Conservation (phyloP, 73 alveolate species). For the Paramecium biaurelia region DNA sequence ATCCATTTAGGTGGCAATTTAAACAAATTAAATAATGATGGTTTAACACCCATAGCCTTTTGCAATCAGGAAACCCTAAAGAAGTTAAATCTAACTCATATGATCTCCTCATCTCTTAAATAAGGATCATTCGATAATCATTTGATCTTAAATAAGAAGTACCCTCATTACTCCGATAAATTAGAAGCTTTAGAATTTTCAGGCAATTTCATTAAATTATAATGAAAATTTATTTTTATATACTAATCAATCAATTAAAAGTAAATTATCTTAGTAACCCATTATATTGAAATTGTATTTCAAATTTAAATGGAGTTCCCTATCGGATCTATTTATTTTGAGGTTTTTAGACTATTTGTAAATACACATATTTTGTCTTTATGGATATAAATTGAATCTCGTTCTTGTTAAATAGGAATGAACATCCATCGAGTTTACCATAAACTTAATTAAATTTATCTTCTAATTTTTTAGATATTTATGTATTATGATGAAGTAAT, state of each 20-base stretch:
- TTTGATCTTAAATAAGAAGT: not conserved
- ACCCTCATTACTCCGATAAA: not conserved
- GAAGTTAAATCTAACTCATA: not conserved
- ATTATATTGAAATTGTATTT: no score
- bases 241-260: not conserved
- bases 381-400: not conserved
- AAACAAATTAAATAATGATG: not conserved
- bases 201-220: not conserved
- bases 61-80: not conserved
- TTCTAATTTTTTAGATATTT: no score
- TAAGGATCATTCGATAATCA: slow-evolving; percentile 30
- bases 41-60: slow-evolving; percentile 33
- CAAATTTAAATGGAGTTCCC: no score
- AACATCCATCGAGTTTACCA: no score
- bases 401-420: no score
- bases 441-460: no score
- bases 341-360: no score
- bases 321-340: no score
- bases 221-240: not conserved
- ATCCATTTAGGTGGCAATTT: not conserved
- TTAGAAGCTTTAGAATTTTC: not conserved
- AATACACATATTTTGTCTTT: not conserved
- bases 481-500: no score
- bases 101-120: not conserved
- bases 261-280: no score